Conservation (phyloP, 129 eudicot species). For the Smallanthus sonchifolius region DNA sequence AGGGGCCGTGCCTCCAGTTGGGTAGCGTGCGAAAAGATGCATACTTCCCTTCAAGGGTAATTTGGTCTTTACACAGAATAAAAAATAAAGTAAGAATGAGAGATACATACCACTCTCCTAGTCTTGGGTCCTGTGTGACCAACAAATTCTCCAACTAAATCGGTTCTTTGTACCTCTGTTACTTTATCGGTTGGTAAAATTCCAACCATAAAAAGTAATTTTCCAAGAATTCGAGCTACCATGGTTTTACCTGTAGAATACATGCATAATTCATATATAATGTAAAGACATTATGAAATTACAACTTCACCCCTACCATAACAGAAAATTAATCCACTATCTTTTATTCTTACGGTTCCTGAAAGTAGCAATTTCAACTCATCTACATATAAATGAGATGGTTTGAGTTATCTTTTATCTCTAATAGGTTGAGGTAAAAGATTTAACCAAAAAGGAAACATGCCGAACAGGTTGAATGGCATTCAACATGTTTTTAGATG, state of each 20-base stretch:
- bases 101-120: slow-evolving; percentile 65
- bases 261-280: background rate
- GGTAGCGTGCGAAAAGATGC: background rate
- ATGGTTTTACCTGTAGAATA: slow-evolving; percentile 76
- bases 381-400: no score
- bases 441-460: background rate
- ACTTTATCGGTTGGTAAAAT: slow-evolving; percentile 79
- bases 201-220: slow-evolving; percentile 71
- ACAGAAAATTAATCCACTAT: no score
- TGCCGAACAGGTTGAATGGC: background rate
- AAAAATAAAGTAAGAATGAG: background rate
- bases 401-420: no score
- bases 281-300: background rate
- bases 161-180: slow-evolving; percentile 90
- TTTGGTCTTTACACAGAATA: background rate
- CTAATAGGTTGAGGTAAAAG: background rate
- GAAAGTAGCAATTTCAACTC: no score
- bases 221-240: slow-evolving; percentile 92
- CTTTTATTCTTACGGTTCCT: no score
- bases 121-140: slow-evolving; percentile 97
- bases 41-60: background rate
- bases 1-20: background rate
- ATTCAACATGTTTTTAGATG: background rate
- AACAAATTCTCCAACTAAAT: slow-evolving; percentile 88
- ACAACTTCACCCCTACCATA: background rate